These are phyloP conservation scores for Aspergillus ochraceoroseus DNA, from an alignment of 2,329 filamentous ascomycete genomes.

Conservation along the genomic window DNA sequence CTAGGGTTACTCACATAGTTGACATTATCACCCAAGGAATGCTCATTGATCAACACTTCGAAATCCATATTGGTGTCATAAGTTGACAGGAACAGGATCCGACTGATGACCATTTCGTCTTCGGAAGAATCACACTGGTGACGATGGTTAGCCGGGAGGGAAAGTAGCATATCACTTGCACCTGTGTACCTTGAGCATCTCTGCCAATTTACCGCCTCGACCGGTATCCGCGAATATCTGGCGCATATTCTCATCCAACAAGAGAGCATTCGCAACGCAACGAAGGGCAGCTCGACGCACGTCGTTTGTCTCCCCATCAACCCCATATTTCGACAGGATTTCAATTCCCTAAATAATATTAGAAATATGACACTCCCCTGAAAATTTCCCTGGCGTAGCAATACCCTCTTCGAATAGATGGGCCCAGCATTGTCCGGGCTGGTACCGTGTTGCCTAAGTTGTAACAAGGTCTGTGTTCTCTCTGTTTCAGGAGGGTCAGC, in stretches of 20 bases:
- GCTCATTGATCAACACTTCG: constrained; percentile 58
- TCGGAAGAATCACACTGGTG: constrained; percentile 63
- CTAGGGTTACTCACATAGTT: constrained; percentile 42
- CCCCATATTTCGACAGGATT: constrained; percentile 66
- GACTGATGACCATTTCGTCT: constrained; percentile 78
- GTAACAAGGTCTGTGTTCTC: constrained; percentile 44
- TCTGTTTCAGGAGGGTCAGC: constrained; percentile 24
- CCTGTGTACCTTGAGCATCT: constrained; percentile 56
- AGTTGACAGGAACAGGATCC: constrained; percentile 73
- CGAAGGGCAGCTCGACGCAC: constrained; percentile 71
- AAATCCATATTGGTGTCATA: constrained; percentile 70
- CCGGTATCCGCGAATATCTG: constrained; percentile 69
- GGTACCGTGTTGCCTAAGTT: constrained; percentile 75
- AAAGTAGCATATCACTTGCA: not conserved
- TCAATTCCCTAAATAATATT: constrained; percentile 61
- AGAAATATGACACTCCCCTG: constrained; percentile 5
- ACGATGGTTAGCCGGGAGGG: constrained; percentile 10
- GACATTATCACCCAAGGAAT: constrained; percentile 64
- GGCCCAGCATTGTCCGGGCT: constrained; percentile 67
- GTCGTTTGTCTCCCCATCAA: constrained; percentile 58
- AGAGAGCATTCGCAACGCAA: constrained; percentile 78
- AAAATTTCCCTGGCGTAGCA: not conserved
- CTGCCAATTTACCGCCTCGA: constrained; percentile 62
- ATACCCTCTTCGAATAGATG: constrained; percentile 75
- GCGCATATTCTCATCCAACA: constrained; percentile 63